Evolutionary conservation across 2,329 filamentous ascomycete genomes (phyloP), one percentile per base, ranked within the genome.

Genomic region (Alternaria burnsii): DNA sequence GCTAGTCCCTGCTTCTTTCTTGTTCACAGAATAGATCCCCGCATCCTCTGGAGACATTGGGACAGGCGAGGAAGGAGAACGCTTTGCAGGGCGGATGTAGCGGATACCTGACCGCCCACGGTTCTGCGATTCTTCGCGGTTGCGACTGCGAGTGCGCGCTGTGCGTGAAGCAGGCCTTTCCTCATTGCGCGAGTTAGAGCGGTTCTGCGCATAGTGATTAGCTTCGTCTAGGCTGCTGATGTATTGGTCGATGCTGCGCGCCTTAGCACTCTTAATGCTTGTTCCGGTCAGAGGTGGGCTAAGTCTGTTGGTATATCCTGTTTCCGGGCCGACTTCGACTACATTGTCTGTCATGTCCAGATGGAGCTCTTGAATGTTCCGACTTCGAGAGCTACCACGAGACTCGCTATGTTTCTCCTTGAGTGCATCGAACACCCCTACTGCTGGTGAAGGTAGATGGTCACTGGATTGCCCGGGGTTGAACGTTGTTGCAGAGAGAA

Each of bases 21-120:
- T 83, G 44, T 75, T 73, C 28, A 51, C 79, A 72, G 61, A 92
- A 76, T 75, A 75, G 12, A 82, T 72, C 3, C 79, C 80, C 18
- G 82, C 79, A 71, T 97, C 93, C 70, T 97, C 92, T 0, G 93
- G 93, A 3, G 94, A 97, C 94, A 97, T 97, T 3, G 94, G 93
- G 2, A 97, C 86, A 0, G 94, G 94, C 0, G 94, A 97, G 2
- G 93, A 96, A 1, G 94, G 94, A 1, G 94, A 97, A 22, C 91
- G 86, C 79, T 97, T 97, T 12, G 89, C 87, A 18, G 91, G 87
- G 72, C 88, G 90, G 63, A 90, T 93, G 65, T 89, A 90, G 22
- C 89, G 86, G 44, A 86, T 84, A 12, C 85, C 82, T 24, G 85
- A 85, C 63, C 91, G 86, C 20, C 91, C 91, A 58, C 91, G 88